Conservation (phyloP, 2,329 filamentous ascomycete species). For the Cladosporium halotolerans region DNA sequence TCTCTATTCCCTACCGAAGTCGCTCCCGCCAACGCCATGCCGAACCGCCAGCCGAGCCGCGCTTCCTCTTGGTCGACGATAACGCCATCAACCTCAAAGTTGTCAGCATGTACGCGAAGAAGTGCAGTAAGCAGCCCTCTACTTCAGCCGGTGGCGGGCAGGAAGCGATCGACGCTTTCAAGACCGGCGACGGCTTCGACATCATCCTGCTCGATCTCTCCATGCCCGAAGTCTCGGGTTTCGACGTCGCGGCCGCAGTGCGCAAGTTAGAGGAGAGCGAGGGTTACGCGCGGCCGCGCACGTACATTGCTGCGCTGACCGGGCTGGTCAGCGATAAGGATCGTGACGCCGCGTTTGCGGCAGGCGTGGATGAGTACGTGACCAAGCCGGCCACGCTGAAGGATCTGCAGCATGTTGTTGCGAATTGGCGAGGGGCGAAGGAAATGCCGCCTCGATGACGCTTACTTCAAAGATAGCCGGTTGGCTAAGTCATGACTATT, state of each 20-base stretch:
- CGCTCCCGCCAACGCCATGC: neutral
- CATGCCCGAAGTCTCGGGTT: constrained; percentile 24
- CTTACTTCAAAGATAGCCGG: neutral
- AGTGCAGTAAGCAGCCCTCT: constrained; percentile 31
- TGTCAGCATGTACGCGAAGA: constrained; percentile 14
- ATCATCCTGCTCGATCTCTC: constrained; percentile 42
- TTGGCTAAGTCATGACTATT: no score
- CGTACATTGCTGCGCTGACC: constrained; percentile 20
- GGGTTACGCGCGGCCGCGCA: neutral
- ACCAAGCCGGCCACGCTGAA: constrained; percentile 23
- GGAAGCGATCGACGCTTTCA: constrained; percentile 39
- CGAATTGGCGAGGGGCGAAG: neutral
- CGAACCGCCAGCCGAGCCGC: neutral
- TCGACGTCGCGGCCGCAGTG: constrained; percentile 18
- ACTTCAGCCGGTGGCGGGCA: constrained; percentile 38
- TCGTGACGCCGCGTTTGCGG: constrained; percentile 24
- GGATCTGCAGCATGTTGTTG: neutral
- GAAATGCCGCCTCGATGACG: neutral
- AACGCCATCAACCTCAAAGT: constrained; percentile 19
- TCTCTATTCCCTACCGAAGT: neutral
- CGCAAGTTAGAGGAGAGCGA: constrained; percentile 15
- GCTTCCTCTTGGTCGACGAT: constrained; percentile 21
- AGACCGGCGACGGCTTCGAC: constrained; percentile 24
- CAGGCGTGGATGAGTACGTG: constrained; percentile 28
- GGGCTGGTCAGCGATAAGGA: constrained; percentile 17